Conservation (phyloP, 2,329 filamentous ascomycete species). For the Aureobasidium subglaciale region DNA sequence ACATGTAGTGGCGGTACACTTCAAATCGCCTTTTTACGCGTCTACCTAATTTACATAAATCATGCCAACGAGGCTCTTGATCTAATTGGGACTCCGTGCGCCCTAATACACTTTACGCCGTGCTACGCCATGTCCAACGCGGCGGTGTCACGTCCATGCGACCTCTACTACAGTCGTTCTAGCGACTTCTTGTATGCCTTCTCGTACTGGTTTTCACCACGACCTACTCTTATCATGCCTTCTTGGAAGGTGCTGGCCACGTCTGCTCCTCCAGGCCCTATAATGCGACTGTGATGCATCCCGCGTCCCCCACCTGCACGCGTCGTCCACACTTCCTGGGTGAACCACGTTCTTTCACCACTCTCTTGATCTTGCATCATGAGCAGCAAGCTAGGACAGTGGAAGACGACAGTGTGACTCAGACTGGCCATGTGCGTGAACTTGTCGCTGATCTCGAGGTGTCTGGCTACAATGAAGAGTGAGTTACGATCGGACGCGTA, state of each 20-base stretch:
- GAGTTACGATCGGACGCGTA: conserved; percentile 52
- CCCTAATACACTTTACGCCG: too few species aligned
- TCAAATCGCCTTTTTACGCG: too few species aligned
- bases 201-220: background rate
- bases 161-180: background rate
- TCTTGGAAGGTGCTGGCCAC: conserved; percentile 45
- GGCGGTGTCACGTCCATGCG: too few species aligned
- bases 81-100: too few species aligned
- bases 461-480: conserved; percentile 45
- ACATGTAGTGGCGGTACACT: too few species aligned
- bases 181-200: conserved; percentile 2
- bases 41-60: too few species aligned
- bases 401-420: conserved; percentile 43
- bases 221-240: conserved; percentile 35
- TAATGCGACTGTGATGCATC: conserved; percentile 42
- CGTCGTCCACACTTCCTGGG: conserved; percentile 43
- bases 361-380: conserved; percentile 31
- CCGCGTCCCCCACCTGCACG: conserved; percentile 39
- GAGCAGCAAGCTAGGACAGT: conserved; percentile 35
- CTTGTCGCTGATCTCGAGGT: conserved; percentile 36
- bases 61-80: too few species aligned
- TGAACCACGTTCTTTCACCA: conserved; percentile 37
- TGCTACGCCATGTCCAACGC: too few species aligned
- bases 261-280: conserved; percentile 35
- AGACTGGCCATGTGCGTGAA: conserved; percentile 41